These are phyloP conservation scores for Hemileccinum impolitum DNA, from an alignment of 768 basidiomycete genomes.

Conservation along the genomic window DNA sequence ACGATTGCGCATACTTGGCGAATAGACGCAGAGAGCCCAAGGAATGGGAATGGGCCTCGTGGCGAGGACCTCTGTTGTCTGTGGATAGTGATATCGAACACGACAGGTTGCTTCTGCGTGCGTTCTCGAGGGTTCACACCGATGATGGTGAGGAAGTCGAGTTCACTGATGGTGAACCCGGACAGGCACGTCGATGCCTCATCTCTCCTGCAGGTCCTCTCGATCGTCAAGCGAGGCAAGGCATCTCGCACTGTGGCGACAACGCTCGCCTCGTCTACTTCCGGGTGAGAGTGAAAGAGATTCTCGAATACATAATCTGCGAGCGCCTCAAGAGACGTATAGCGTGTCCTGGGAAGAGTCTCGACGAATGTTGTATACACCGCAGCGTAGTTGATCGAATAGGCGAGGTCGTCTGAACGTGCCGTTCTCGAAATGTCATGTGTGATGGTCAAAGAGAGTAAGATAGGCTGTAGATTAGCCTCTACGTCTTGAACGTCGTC, in stretches of 20 bases:
- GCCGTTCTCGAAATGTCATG: slow-evolving; percentile 51
- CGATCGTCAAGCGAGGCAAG: slow-evolving; percentile 42
- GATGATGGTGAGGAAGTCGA: slow-evolving; percentile 55
- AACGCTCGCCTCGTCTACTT: slow-evolving; percentile 39
- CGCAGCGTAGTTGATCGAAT: slow-evolving; percentile 64
- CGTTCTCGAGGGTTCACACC: slow-evolving; percentile 71
- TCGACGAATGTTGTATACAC: slow-evolving; percentile 30
- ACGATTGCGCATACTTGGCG: not conserved
- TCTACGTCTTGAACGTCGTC: slow-evolving; percentile 29
- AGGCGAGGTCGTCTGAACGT: slow-evolving; percentile 46
- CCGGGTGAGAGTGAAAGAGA: slow-evolving; percentile 35
- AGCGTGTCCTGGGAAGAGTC: slow-evolving; percentile 24
- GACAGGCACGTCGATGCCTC: slow-evolving; percentile 14
- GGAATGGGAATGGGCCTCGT: slow-evolving; percentile 12
- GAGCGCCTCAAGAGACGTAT: slow-evolving; percentile 47
- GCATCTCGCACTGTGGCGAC: slow-evolving; percentile 46
- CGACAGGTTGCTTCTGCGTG: slow-evolving; percentile 56
- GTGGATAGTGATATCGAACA: slow-evolving; percentile 44
- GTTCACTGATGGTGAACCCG: slow-evolving; percentile 31
- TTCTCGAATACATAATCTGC: slow-evolving; percentile 37
- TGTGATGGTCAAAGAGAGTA: slow-evolving; percentile 47
- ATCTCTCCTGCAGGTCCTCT: slow-evolving; percentile 31
- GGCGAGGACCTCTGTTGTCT: not conserved
- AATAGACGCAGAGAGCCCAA: slow-evolving; percentile 33
- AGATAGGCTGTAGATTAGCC: slow-evolving; percentile 46